Evolutionary conservation across 192 early-diverging fungal genomes (phyloP).

Genomic region (Linnemannia exigua): DNA sequence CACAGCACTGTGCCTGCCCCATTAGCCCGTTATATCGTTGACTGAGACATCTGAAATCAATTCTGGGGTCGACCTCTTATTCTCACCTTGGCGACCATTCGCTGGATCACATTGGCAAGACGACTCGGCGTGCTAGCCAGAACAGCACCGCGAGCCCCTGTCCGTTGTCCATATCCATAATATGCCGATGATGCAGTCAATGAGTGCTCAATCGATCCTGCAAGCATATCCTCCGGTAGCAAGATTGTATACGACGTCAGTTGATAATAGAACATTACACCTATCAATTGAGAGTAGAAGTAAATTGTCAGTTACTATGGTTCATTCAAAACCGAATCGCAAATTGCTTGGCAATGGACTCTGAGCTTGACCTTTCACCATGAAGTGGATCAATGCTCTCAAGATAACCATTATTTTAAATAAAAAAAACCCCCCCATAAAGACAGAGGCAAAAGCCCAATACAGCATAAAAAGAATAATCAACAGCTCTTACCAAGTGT

Average conservation of each 20-base stretch:
- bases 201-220: constrained; percentile 17
- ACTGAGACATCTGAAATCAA: neutral
- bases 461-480: neutral
- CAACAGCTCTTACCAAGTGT: constrained; percentile 27
- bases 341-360: neutral
- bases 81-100: constrained; percentile 48
- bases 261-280: constrained; percentile 49
- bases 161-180: constrained; percentile 1
- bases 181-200: neutral
- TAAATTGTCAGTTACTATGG: neutral
- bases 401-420: neutral
- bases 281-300: neutral
- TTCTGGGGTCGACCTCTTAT: neutral
- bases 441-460: neutral
- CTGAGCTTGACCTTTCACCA: no score
- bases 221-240: constrained; percentile 14
- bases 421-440: constrained; percentile 12
- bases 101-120: constrained; percentile 41
- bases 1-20: neutral
- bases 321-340: neutral
- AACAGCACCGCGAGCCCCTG: constrained; percentile 6
- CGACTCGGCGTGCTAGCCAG: constrained; percentile 15
- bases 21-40: neutral
- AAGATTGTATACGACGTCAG: constrained; percentile 33
- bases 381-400: neutral